A percentile compares a stretch with the other conserved stretches of the same genome.
Evolutionary conservation across 140 eudicot genomes (phyloP).

Genomic region (Senecio squalidus): DNA sequence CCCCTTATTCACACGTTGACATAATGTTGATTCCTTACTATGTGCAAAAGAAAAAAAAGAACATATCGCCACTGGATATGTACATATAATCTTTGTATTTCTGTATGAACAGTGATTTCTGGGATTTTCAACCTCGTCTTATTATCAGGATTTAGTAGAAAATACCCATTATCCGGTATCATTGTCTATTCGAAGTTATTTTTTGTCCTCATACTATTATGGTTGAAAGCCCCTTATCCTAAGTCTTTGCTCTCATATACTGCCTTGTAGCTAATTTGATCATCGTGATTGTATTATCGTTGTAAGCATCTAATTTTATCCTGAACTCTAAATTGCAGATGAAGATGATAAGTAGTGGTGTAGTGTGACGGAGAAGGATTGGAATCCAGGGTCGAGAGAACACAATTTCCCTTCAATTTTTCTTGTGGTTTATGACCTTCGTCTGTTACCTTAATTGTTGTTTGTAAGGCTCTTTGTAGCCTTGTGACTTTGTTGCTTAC

Average conservation of each 20-base stretch:
- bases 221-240: no score
- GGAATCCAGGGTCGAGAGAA: constrained; percentile 19
- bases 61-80: no score
- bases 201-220: no score
- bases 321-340: constrained; percentile 39
- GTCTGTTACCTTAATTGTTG: constrained; percentile 15
- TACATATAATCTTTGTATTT: no score
- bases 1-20: neutral
- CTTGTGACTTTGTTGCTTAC: neutral
- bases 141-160: no score
- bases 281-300: neutral
- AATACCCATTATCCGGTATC: no score
- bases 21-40: neutral
- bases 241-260: neutral
- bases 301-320: constrained; percentile 4
- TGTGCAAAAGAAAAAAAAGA: no score
- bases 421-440: constrained; percentile 15
- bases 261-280: neutral
- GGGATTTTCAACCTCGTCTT: no score
- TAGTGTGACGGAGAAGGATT: constrained; percentile 19
- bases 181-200: no score
- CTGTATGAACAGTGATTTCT: no score
- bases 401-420: constrained; percentile 19
- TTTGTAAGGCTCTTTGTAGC: constrained; percentile 26
- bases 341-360: constrained; percentile 67